A percentile compares a stretch with the other conserved stretches of the same genome.
These are phyloP conservation scores for Sphaerulina musiva DNA, from an alignment of 2,329 filamentous ascomycete species.

Conservation along the genomic window DNA sequence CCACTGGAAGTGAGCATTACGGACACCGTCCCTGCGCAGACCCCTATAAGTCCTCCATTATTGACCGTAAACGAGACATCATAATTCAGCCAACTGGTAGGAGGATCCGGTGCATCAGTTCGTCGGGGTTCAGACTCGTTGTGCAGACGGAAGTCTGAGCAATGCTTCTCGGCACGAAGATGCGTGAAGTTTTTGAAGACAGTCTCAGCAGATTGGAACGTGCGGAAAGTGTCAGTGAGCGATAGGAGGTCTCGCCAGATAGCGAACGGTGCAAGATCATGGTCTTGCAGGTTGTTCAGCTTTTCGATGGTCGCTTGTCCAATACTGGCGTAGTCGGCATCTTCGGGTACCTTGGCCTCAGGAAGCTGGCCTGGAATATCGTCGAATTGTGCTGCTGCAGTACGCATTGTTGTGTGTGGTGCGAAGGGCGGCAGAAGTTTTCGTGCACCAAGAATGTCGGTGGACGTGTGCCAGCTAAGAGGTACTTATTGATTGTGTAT, in stretches of 20 bases:
- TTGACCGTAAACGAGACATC: slow-evolving; percentile 30
- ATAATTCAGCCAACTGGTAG: slow-evolving; percentile 21
- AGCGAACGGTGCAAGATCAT: slow-evolving; percentile 13
- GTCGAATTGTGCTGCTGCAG: slow-evolving; percentile 16
- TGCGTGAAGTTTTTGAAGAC: slow-evolving; percentile 37
- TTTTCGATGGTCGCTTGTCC: slow-evolving; percentile 12
- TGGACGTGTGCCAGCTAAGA: not conserved
- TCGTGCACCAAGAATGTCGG: too few species aligned
- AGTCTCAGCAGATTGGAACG: slow-evolving; percentile 43
- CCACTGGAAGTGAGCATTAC: slow-evolving; percentile 31
- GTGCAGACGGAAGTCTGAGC: slow-evolving; percentile 23
- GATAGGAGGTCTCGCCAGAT: slow-evolving; percentile 54
- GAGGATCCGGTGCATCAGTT: slow-evolving; percentile 20
- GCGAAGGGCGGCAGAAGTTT: too few species aligned
- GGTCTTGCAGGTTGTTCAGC: slow-evolving; percentile 16
- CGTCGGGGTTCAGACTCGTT: slow-evolving; percentile 23
- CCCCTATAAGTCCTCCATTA: slow-evolving; percentile 21
- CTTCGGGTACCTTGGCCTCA: slow-evolving; percentile 11
- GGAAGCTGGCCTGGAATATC: slow-evolving; percentile 25
- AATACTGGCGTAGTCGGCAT: slow-evolving; percentile 15
- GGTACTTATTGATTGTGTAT: not conserved
- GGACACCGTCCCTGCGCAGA: slow-evolving; percentile 33
- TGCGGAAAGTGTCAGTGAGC: slow-evolving; percentile 52
- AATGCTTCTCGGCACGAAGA: slow-evolving; percentile 30
- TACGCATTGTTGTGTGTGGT: slow-evolving; percentile 5